A percentile compares a stretch with the other conserved stretches of the same genome.
phyloP scores from a whole-genome alignment of 108 stramenopile species.

The Schizochytrium sp. region DNA sequence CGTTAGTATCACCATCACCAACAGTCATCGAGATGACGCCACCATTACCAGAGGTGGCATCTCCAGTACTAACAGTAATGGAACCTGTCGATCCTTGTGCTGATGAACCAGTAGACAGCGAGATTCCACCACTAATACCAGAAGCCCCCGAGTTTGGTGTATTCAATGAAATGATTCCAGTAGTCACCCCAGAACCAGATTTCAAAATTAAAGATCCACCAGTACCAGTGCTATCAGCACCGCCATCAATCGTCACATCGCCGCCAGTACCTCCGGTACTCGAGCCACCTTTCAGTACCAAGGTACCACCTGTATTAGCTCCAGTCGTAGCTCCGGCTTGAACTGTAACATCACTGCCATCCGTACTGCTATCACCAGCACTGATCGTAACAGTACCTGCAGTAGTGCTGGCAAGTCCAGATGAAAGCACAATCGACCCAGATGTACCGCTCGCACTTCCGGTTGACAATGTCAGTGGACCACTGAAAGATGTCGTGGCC shows the following conservation, averaged over 20 bases:
- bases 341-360: too few relatives aligned
- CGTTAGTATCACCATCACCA: neutral
- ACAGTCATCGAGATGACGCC: neutral
- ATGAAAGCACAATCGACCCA: too few relatives aligned
- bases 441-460: too few relatives aligned
- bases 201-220: neutral
- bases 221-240: neutral
- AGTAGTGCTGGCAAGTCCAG: too few relatives aligned
- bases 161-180: conserved; percentile 35
- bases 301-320: too few relatives aligned
- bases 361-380: too few relatives aligned
- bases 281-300: too few relatives aligned
- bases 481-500: too few relatives aligned
- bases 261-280: too few relatives aligned
- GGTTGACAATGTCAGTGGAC: too few relatives aligned
- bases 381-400: too few relatives aligned
- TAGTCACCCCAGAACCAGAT: conserved; percentile 65
- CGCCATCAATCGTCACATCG: neutral
- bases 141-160: conserved; percentile 67
- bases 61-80: neutral
- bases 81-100: neutral
- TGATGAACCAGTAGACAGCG: neutral
- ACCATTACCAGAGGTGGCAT: neutral
- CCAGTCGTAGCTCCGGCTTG: too few relatives aligned
- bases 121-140: neutral